phyloP scores from a whole-genome alignment of 805 yeast species.

The Ogataea pilisensis region DNA sequence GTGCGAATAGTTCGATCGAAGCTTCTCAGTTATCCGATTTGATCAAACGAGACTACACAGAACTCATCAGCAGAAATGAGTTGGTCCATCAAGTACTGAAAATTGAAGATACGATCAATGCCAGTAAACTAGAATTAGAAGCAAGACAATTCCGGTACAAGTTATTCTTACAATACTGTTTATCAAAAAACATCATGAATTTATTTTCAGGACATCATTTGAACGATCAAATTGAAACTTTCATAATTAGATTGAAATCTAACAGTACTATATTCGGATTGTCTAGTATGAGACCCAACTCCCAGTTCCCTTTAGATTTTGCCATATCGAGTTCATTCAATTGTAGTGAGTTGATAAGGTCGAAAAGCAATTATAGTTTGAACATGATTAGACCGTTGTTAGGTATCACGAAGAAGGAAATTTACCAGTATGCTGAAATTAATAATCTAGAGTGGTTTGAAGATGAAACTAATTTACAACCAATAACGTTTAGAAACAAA shows the following conservation, averaged over 20 bases:
- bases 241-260: constrained; percentile 45
- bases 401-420: constrained; percentile 37
- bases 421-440: constrained; percentile 42
- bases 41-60: constrained; percentile 13
- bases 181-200: constrained; percentile 26
- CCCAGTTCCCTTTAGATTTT: constrained; percentile 11
- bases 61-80: not conserved
- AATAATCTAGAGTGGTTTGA: constrained; percentile 58
- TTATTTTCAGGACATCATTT: constrained; percentile 62
- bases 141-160: constrained; percentile 56
- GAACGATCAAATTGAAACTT: constrained; percentile 74
- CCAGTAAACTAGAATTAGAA: constrained; percentile 39
- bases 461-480: constrained; percentile 59
- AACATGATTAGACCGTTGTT: constrained; percentile 47
- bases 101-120: constrained; percentile 14
- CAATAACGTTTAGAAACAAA: constrained; percentile 56
- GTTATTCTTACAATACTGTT: constrained; percentile 40
- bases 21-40: constrained; percentile 36
- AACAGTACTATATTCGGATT: constrained; percentile 55
- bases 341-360: constrained; percentile 7
- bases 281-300: constrained; percentile 40
- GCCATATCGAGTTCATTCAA: constrained; percentile 3
- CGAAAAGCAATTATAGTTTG: constrained; percentile 1
- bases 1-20: constrained; percentile 47
- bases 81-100: constrained; percentile 24